These are phyloP conservation scores for Symbiodinium natans DNA, from an alignment of 73 alveolate genomes.

Conservation along the genomic window DNA sequence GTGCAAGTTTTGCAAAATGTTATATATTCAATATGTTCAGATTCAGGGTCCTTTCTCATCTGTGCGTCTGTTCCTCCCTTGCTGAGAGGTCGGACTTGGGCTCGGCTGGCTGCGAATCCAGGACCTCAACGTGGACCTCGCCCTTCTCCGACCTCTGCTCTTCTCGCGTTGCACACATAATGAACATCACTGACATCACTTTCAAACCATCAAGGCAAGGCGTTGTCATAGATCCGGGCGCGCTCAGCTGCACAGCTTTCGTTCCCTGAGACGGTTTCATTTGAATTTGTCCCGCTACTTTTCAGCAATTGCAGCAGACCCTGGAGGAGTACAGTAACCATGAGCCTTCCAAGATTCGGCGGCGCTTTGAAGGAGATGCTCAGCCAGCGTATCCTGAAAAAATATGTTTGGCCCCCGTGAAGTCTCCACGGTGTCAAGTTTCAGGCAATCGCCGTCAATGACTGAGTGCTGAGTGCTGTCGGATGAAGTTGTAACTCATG, in stretches of 20 bases:
- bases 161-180: neutral
- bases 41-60: no score
- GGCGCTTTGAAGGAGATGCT: constrained; percentile 34
- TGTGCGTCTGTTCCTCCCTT: no score
- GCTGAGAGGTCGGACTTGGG: no score
- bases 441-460: no score
- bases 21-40: no score
- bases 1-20: no score
- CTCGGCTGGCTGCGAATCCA: neutral
- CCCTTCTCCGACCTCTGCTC: neutral
- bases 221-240: neutral
- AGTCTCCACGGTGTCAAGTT: no score
- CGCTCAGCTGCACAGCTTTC: neutral
- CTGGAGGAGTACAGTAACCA: no score
- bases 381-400: constrained; percentile 68
- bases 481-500: no score
- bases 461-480: no score
- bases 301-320: neutral
- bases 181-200: neutral
- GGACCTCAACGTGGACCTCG: neutral
- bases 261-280: neutral
- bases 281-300: no score
- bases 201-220: neutral
- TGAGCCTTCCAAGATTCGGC: constrained; percentile 14
- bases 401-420: no score